phyloP scores from a whole-genome alignment of 2,329 filamentous ascomycete species.

The Pseudopyricularia cyperi region DNA sequence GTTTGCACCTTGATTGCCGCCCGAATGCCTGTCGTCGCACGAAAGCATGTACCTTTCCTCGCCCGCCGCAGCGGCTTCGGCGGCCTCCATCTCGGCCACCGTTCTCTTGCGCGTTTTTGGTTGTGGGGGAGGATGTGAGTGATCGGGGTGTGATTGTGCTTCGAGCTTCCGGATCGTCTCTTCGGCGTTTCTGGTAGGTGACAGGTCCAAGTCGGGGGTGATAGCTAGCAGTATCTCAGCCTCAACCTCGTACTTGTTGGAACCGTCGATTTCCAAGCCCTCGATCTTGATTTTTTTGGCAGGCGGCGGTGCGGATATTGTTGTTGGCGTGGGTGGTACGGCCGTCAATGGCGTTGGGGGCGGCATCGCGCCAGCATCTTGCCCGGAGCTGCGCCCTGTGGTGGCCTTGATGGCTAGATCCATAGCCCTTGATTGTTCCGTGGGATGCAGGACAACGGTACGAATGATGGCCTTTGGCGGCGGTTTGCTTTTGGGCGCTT shows the following conservation, averaged over 20 bases:
- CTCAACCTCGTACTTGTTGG: constrained; percentile 63
- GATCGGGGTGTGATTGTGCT: constrained; percentile 60
- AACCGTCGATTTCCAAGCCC: constrained; percentile 63
- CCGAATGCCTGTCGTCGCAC: constrained; percentile 68
- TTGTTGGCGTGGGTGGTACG: constrained; percentile 48
- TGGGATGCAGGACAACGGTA: constrained; percentile 78
- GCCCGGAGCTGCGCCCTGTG: constrained; percentile 40
- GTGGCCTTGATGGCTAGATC: constrained; percentile 67
- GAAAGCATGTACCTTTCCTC: constrained; percentile 88
- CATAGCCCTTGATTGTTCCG: constrained; percentile 57
- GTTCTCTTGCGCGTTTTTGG: constrained; percentile 89
- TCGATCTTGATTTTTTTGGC: constrained; percentile 57
- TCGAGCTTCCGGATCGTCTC: constrained; percentile 63
- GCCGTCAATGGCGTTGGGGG: constrained; percentile 54
- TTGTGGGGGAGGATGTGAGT: constrained; percentile 62
- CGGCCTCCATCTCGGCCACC: constrained; percentile 84
- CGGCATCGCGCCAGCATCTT: constrained; percentile 31
- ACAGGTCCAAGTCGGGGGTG: constrained; percentile 61
- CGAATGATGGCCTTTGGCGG: constrained; percentile 50
- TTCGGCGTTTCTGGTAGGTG: constrained; percentile 56
- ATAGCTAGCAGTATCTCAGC: constrained; percentile 62
- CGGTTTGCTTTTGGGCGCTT: constrained; percentile 28
- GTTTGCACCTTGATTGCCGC: constrained; percentile 41
- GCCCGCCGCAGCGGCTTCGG: constrained; percentile 81
- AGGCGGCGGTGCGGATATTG: constrained; percentile 43